A percentile compares a stretch with the other conserved stretches of the same genome.
Conservation (phyloP, 192 early-diverging fungal species). For the Coemansia brasiliensis region DNA sequence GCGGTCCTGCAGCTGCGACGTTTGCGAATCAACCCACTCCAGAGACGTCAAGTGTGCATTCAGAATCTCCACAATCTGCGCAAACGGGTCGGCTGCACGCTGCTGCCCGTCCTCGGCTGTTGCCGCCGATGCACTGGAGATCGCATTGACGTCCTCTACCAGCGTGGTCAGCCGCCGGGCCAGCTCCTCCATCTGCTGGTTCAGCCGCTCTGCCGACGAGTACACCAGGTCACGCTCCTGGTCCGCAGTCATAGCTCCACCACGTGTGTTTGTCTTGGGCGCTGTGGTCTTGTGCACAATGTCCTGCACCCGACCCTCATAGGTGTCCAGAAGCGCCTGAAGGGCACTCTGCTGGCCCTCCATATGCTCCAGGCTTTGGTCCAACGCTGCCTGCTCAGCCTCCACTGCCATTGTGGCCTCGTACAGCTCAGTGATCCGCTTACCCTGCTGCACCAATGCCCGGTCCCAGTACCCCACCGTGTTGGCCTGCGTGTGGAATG, state of each 20-base stretch:
- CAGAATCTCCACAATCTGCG: slow-evolving; percentile 85
- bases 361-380: slow-evolving; percentile 84
- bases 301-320: slow-evolving; percentile 61
- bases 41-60: slow-evolving; percentile 88
- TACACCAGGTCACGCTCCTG: slow-evolving; percentile 86
- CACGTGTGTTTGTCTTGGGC: slow-evolving; percentile 47
- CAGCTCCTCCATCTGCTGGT: slow-evolving; percentile 86
- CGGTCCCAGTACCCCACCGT: slow-evolving; percentile 87
- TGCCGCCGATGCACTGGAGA: slow-evolving; percentile 17
- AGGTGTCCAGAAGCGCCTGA: slow-evolving; percentile 72
- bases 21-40: slow-evolving; percentile 88
- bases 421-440: slow-evolving; percentile 74
- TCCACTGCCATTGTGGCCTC: slow-evolving; percentile 73
- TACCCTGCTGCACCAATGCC: slow-evolving; percentile 79
- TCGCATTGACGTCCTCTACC: slow-evolving; percentile 84
- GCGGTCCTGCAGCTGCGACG: slow-evolving; percentile 42
- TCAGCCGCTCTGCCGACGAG: slow-evolving; percentile 80
- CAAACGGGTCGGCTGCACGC: slow-evolving; percentile 56
- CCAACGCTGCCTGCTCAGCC: slow-evolving; percentile 73
- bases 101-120: slow-evolving; percentile 21
- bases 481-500: slow-evolving; percentile 83
- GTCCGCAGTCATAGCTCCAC: slow-evolving; percentile 63
- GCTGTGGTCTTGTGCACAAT: slow-evolving; percentile 59
- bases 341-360: slow-evolving; percentile 84
- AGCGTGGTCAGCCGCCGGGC: slow-evolving; percentile 72